Percentiles rank a stretch among this genome's conserved stretches.
Conservation (phyloP, 768 basidiomycete genomes). For the Boletus bicolor region DNA sequence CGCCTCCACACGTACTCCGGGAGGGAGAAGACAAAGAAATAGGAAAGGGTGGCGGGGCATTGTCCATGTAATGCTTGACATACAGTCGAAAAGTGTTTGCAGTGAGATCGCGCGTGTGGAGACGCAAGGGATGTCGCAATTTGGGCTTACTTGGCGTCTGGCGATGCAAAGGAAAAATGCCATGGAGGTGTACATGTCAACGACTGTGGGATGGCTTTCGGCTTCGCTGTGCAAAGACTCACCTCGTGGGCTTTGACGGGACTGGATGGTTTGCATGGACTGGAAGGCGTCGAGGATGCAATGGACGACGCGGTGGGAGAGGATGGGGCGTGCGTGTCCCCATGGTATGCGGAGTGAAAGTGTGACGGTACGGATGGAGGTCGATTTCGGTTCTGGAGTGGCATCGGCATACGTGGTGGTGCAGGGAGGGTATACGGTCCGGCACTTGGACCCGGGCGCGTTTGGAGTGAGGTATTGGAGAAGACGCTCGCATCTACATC, state of each 20-base stretch:
- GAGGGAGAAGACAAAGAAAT: neutral
- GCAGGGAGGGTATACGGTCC: conserved; percentile 8
- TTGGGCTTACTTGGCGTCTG: conserved; percentile 34
- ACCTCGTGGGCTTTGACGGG: conserved; percentile 18
- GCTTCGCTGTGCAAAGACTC: neutral
- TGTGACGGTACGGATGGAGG: neutral
- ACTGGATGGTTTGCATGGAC: conserved; percentile 26
- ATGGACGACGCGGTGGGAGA: conserved; percentile 25
- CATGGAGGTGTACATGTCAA: neutral
- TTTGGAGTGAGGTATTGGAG: conserved; percentile 10
- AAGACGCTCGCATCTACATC: conserved; percentile 9
- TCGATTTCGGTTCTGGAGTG: conserved; percentile 9
- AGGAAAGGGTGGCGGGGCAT: conserved; percentile 32
- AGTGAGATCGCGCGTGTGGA: conserved; percentile 66
- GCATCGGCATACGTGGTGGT: conserved; percentile 12
- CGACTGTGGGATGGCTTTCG: neutral
- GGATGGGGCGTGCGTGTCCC: conserved; percentile 8
- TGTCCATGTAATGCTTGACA: conserved; percentile 76
- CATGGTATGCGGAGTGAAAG: neutral
- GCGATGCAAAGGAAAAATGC: neutral
- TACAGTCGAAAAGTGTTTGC: conserved; percentile 72
- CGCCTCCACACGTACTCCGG: conserved; percentile 1
- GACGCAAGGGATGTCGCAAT: conserved; percentile 69
- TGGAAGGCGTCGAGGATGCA: conserved; percentile 30
- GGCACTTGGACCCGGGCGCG: neutral